Evolutionary conservation across 1,284 basidiomycete species (phyloP), one percentile per base, ranked within the genome.

Genomic region (Marasmius sp.): DNA sequence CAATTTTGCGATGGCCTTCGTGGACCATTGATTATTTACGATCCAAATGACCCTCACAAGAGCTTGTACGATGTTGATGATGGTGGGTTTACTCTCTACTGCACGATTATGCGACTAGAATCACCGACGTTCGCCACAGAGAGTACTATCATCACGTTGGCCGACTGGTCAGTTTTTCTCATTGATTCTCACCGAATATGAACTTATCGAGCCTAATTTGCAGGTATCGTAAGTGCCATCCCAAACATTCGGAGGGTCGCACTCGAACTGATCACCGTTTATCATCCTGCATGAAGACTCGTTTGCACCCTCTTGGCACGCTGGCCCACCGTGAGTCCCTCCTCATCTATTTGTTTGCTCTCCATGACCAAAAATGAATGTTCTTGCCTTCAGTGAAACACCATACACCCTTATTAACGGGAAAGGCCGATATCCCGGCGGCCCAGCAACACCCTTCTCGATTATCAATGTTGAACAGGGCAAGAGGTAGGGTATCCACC

Each of bases 1-100:
- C 50, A 52, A 34, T 65, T 65, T 22, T 65, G 64, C 50, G 66
- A 67, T 45, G 64, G 66, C 37, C 58, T 66, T 16, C 51, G 65
- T 6, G 65, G 65, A 9, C 49, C 65, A n/a, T 43, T 64, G 16
- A 49, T 63, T 36, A 51, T 63, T 36, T 60, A 63, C 11, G 62
- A 63, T 34, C 62, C 62, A 3, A 16, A 60, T 20, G 65, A 66
- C 39, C 65, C 65, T 36, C 61, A 62, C 33, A 43, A 33, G 16
- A 27, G 60, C 49, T 8, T 66, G 27, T 61, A 66, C 45, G 65
- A 66, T 59, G 39, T 63, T 36, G 62, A 63, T 37, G 59, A 63
- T 43, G 62, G 62, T 63, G 18, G 1, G 55, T 48, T 14, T 1
- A 11, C 36, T 27, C 18, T 45, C 27, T 34, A 10, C 10, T n/a